Base-by-base conservation (phyloP, 1,284 basidiomycete genomes). In the Vanrija sp. region DNA sequence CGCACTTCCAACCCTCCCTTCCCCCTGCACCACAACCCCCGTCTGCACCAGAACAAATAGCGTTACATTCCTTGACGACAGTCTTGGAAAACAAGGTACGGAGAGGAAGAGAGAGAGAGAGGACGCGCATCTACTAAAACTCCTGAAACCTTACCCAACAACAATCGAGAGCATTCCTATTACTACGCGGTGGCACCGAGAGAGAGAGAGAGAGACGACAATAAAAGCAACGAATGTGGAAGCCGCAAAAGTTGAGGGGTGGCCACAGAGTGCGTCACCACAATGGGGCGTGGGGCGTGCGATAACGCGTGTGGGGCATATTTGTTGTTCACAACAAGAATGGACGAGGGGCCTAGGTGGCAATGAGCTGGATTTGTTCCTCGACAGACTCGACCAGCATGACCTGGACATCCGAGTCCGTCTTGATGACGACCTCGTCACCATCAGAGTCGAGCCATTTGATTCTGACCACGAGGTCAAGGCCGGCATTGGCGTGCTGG, bases 401-500 rank as follows among this genome's bases (percentile, higher is more conserved):
- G 38, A 67, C 62, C 51, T 73, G 68, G 6, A 74, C 62, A 55
- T 74, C 72, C 46, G 66, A 63, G 54, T 74, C 71, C 52, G 65
- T 69, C 45, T 65, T 64, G 54, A 74, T 59, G 26, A 65, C 63
- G 18, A 74, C 63, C 61, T 74, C 71, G 60, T 74, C 72, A 28
- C 66, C 62, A 48, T 74, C 72, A 40, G 62, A 52, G 55, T 74
- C 72, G 44, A 74, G 59, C 69, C 71, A 74, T 53, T 69, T 69
- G 65, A 74, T 67, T 51, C 65, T 61, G 19, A 74, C 43, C n/a
- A 48, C 38, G 62, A 94, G 85, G 50, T 89, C 85, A 65, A 94
- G 76, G 0, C 88, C 86, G 23, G 83, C 83, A 70, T 87, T 85
- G 42, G 86, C 85, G 39, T 88, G 80, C 52, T 85, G 80, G 4